phyloP scores from a whole-genome alignment of 148 eudicot genomes.

The Camellia japonica region DNA sequence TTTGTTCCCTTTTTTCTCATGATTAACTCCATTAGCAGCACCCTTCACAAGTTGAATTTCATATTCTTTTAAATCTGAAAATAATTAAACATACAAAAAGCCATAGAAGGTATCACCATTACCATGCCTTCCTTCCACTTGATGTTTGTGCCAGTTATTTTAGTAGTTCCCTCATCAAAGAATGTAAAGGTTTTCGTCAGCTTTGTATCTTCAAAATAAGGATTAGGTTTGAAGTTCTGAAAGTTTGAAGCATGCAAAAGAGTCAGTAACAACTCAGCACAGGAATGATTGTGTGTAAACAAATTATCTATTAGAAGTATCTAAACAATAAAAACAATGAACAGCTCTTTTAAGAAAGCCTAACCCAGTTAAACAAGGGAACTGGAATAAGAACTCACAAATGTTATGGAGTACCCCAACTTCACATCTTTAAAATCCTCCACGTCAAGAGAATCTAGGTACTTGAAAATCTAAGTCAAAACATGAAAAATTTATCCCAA shows the following conservation, averaged over 20 bases:
- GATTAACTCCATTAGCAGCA: constrained; percentile 51
- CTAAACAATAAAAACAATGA: background rate
- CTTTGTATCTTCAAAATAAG: constrained; percentile 76
- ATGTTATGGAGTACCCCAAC: constrained; percentile 73
- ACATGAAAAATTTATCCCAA: background rate
- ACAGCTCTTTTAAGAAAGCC: background rate
- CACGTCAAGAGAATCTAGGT: constrained; percentile 72
- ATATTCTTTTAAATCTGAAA: background rate
- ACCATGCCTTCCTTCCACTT: constrained; percentile 92
- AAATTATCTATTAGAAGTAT: background rate
- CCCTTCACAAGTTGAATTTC: constrained; percentile 35
- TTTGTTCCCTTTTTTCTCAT: constrained; percentile 71
- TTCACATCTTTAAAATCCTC: constrained; percentile 77
- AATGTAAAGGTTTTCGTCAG: constrained; percentile 72
- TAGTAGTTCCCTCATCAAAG: constrained; percentile 79
- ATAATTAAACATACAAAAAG: constrained; percentile 13
- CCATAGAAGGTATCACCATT: constrained; percentile 14
- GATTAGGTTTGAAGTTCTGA: constrained; percentile 79
- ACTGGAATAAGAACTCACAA: constrained; percentile 48
- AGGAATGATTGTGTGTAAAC: background rate
- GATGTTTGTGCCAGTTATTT: constrained; percentile 67
- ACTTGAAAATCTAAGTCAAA: constrained; percentile 60
- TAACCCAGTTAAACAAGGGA: background rate
- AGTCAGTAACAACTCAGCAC: constrained; percentile 8
- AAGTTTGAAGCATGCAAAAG: constrained; percentile 13